phyloP scores from a whole-genome alignment of 225 moss, liverwort and hornwort genomes.

The Bryum argenteum region DNA sequence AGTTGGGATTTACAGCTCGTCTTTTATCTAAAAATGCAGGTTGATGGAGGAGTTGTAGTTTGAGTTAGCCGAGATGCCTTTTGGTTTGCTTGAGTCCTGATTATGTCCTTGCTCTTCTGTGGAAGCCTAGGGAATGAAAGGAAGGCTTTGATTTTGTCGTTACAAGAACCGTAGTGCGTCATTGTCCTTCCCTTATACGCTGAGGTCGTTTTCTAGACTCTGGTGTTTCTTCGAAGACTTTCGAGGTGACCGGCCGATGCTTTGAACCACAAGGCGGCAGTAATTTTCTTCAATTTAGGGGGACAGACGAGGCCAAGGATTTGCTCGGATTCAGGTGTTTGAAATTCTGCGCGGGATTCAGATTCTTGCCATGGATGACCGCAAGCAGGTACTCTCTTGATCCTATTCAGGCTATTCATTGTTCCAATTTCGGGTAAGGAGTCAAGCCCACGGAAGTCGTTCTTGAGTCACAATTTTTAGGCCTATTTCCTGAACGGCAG shows the following conservation, averaged over 20 bases:
- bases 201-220: constrained; percentile 18
- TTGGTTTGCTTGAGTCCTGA: constrained; percentile 35
- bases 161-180: constrained; percentile 17
- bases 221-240: constrained; percentile 24
- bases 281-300: constrained; percentile 1
- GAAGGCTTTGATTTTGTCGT: constrained; percentile 22
- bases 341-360: constrained; percentile 29
- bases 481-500: not conserved
- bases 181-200: constrained; percentile 3
- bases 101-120: constrained; percentile 18
- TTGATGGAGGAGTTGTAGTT: constrained; percentile 23
- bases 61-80: constrained; percentile 4
- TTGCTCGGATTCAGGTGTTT: constrained; percentile 30
- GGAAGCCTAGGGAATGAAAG: constrained; percentile 16
- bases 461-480: not conserved
- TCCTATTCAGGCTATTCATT: constrained; percentile 14
- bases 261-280: constrained; percentile 8
- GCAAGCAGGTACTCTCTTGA: constrained; percentile 41
- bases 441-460: not conserved
- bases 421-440: constrained; percentile 9
- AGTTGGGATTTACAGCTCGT: constrained; percentile 27
- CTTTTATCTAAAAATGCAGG: constrained; percentile 27
- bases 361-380: constrained; percentile 50
- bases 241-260: constrained; percentile 3
- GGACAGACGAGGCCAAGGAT: constrained; percentile 30